phyloP scores from a whole-genome alignment of 306 rosid species.

The Phaseolus lunatus region DNA sequence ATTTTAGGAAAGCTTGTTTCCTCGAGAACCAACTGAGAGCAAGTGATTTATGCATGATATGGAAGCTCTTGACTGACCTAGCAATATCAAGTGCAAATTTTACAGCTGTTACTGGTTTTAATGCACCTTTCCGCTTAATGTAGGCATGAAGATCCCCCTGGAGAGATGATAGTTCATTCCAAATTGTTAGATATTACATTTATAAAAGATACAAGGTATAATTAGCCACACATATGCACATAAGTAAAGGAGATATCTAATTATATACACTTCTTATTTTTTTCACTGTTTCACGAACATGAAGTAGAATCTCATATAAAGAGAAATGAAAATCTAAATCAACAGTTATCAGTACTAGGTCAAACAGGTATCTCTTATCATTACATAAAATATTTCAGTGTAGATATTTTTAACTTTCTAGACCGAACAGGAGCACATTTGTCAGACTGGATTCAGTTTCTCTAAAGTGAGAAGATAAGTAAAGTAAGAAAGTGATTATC shows the following conservation, averaged over 20 bases:
- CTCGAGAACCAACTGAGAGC: constrained; percentile 23
- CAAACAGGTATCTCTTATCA: neutral
- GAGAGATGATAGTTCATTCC: constrained; percentile 42
- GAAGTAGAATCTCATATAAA: constrained; percentile 26
- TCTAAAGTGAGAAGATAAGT: neutral
- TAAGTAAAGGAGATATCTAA: neutral
- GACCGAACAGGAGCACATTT: constrained; percentile 15
- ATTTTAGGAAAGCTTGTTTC: constrained; percentile 29
- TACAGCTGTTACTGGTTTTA: constrained; percentile 63
- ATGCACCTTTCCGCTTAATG: constrained; percentile 70
- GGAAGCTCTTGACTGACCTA: constrained; percentile 60
- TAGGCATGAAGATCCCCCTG: constrained; percentile 80
- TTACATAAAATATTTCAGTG: constrained; percentile 1
- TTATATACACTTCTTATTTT: constrained; percentile 7
- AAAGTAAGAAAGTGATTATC: neutral
- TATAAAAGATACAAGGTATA: constrained; percentile 12
- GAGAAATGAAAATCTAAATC: neutral
- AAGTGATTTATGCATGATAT: constrained; percentile 39
- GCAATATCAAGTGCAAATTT: constrained; percentile 95
- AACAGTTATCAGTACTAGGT: neutral
- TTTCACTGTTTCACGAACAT: neutral
- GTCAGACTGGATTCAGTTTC: constrained; percentile 1
- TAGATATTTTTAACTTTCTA: constrained; percentile 10
- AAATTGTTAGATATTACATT: constrained; percentile 29
- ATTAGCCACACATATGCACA: no score